Conservation (phyloP, 257 asterid genomes). For the Ilex aquifolium region DNA sequence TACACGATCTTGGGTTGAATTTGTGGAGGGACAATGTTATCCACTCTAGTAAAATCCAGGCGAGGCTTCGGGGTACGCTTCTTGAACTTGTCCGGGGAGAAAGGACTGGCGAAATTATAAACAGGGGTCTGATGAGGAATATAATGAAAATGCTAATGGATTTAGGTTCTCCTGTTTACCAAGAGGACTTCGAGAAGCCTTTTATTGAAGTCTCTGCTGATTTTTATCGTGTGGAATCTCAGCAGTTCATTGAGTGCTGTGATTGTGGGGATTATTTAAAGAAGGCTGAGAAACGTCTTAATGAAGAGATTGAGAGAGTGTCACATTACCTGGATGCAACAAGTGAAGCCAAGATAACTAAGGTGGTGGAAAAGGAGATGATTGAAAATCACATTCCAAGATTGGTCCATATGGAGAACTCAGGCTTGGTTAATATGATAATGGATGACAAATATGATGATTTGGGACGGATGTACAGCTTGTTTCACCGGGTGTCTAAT, state of each 20-base stretch:
- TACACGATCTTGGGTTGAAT: slow-evolving; percentile 30
- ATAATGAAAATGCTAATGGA: slow-evolving; percentile 28
- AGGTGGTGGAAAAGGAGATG: slow-evolving; percentile 31
- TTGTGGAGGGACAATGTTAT: slow-evolving; percentile 30
- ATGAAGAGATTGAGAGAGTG: slow-evolving; percentile 31
- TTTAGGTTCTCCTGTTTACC: slow-evolving; percentile 26
- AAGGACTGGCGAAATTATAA: slow-evolving; percentile 31
- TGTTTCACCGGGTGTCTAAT: slow-evolving; percentile 23
- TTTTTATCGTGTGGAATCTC: slow-evolving; percentile 26
- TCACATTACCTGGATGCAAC: slow-evolving; percentile 20
- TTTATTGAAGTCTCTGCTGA: slow-evolving; percentile 30
- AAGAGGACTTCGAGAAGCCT: slow-evolving; percentile 28
- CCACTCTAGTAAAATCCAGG: slow-evolving; percentile 24
- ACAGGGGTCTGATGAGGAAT: slow-evolving; percentile 32
- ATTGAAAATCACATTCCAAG: slow-evolving; percentile 23
- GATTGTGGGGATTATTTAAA: slow-evolving; percentile 32
- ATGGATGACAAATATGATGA: slow-evolving; percentile 25
- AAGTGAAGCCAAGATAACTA: slow-evolving; percentile 27
- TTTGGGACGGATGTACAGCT: slow-evolving; percentile 28
- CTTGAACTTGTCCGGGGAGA: slow-evolving; percentile 24
- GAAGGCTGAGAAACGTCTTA: slow-evolving; percentile 29
- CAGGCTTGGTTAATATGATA: slow-evolving; percentile 27
- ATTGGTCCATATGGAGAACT: slow-evolving; percentile 30
- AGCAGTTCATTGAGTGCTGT: slow-evolving; percentile 26
- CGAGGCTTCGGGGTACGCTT: slow-evolving; percentile 28